phyloP scores from a whole-genome alignment of 2,329 filamentous ascomycete species.

The Tothia fuscella region DNA sequence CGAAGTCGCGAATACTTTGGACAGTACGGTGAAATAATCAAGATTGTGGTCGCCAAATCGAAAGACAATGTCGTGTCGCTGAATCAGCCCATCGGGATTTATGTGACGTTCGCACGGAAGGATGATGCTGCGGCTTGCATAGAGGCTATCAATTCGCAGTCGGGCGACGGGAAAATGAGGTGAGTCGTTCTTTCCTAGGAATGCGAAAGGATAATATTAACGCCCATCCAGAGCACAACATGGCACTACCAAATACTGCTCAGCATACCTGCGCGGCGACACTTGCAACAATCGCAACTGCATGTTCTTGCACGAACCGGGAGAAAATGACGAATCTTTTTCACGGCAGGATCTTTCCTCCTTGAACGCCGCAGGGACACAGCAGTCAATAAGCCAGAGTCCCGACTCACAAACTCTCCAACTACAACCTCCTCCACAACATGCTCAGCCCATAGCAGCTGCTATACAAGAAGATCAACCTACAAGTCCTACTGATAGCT shows the following conservation, averaged over 20 bases:
- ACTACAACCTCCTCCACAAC: slow-evolving; percentile 33
- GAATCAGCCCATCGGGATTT: slow-evolving; percentile 77
- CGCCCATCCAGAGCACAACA: slow-evolving; percentile 46
- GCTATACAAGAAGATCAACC: slow-evolving; percentile 60
- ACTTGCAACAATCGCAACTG: slow-evolving; percentile 91
- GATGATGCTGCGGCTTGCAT: slow-evolving; percentile 87
- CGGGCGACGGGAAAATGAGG: slow-evolving; percentile 84
- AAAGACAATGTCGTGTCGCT: slow-evolving; percentile 61
- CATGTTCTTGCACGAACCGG: slow-evolving; percentile 96
- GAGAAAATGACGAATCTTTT: slow-evolving; percentile 96
- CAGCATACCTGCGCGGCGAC: slow-evolving; percentile 88
- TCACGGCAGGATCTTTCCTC: slow-evolving; percentile 88
- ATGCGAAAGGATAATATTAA: not conserved
- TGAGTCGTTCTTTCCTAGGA: slow-evolving; percentile 40
- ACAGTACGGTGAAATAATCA: slow-evolving; percentile 96
- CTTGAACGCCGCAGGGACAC: slow-evolving; percentile 79
- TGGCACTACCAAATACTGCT: slow-evolving; percentile 97
- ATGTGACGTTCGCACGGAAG: slow-evolving; percentile 93
- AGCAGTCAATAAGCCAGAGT: slow-evolving; percentile 39
- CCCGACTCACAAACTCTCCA: slow-evolving; percentile 34
- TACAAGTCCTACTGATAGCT: slow-evolving; percentile 37
- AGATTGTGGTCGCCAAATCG: slow-evolving; percentile 95
- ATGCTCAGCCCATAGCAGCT: slow-evolving; percentile 39
- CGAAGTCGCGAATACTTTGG: slow-evolving; percentile 91
- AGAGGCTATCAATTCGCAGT: slow-evolving; percentile 48